Evolutionary conservation across 148 eudicot species (phyloP).

Genomic region (Diospyros lotus): DNA sequence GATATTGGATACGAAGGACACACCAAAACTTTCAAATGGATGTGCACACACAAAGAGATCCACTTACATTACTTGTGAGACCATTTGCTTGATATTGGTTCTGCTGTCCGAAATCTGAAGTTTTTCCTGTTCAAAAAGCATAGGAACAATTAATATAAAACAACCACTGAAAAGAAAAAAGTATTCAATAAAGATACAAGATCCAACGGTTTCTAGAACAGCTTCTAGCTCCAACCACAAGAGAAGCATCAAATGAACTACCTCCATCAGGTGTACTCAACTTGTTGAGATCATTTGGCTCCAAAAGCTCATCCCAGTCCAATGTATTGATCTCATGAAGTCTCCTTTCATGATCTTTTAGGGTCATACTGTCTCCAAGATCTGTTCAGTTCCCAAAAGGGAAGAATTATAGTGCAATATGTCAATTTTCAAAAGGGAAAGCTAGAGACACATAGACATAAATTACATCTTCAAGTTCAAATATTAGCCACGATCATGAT

Average conservation of each 20-base stretch:
- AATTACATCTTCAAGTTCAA: background rate
- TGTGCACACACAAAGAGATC: background rate
- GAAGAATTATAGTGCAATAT: constrained; percentile 1
- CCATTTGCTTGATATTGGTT: constrained; percentile 33
- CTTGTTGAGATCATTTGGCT: constrained; percentile 51
- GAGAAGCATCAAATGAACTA: constrained; percentile 17
- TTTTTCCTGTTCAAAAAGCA: constrained; percentile 29
- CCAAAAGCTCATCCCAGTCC: constrained; percentile 97
- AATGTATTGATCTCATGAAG: constrained; percentile 90
- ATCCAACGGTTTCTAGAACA: background rate
- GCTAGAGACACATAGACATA: background rate
- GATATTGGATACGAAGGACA: background rate
- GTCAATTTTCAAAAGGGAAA: background rate
- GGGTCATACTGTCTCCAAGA: constrained; percentile 34
- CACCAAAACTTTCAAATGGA: too few relatives aligned
- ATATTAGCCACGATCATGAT: background rate
- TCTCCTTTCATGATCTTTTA: constrained; percentile 56
- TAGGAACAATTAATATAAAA: background rate
- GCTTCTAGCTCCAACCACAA: constrained; percentile 8
- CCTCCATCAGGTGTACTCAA: constrained; percentile 41
- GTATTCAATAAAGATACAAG: background rate
- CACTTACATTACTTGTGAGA: constrained; percentile 53
- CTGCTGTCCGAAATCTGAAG: constrained; percentile 35
- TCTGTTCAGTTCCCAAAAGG: constrained; percentile 27
- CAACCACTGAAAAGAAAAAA: background rate